Base-by-base conservation (phyloP, 176 grass and related monocot genomes). In the Oryza longistaminata region DNA sequence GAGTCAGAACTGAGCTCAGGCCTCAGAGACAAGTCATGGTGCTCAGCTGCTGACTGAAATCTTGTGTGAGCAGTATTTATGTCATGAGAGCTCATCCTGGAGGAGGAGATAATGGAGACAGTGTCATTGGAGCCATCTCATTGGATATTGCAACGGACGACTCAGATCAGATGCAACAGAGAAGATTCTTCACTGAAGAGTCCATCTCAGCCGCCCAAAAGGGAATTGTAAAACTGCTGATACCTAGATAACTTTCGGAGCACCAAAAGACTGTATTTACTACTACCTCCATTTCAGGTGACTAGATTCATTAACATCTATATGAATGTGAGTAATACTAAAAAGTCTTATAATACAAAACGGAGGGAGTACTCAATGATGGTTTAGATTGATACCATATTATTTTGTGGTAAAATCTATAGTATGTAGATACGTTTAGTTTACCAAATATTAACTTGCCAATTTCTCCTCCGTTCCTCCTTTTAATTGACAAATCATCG, bases 11-110 rank as follows among this genome's bases (percentile, higher is more conserved):
- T 62, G 58, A 62, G 58, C 42, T 45, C 52, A 73, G 53, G 49
- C 49, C 77, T 76, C 5, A 9, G 64, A 75, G 67, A 9, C 7
- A 74, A 22, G 76, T 64, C 4, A 58, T 9, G 52, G 52, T 21
- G 62, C 42, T 15, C 15, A 42, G 85, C 25, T 86, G 44, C 25
- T 49, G 21, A 66, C n/a, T 19, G 70, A 82, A n/a, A n/a, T n/a
- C n/a, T n/a, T n/a, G n/a, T n/a, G n/a, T n/a, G n/a, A 22, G 82
- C 71, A 31, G 75, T 76, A 76, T 77, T 21, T 81, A 85, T 77
- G 19, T 21, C 66, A 85, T n/a, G n/a, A 9, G 43, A 8, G 45
- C 12, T 19, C 69, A 73, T 40, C 25, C 27, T 27, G 33, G 6
- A 24, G 7, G n/a, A n/a, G n/a, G 9, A 80, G 48, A 64, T n/a